Percentiles rank a stretch among this genome's conserved stretches.
Conservation (phyloP, 2,329 filamentous ascomycete genomes). For the Arthroderma sp. region DNA sequence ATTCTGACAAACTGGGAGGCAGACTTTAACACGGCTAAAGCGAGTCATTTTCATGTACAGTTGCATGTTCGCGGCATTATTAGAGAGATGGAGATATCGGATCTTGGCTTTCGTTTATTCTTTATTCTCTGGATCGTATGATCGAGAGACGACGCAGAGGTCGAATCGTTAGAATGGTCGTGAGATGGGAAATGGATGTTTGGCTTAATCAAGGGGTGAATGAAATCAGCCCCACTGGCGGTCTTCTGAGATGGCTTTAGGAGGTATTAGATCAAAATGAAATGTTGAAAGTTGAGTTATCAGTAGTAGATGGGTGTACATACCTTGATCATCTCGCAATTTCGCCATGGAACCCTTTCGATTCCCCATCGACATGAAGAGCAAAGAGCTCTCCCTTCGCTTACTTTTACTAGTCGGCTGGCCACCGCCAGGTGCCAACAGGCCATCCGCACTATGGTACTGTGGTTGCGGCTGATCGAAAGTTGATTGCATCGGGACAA, state of each 20-base stretch:
- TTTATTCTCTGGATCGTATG: background rate
- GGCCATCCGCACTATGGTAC: conserved; percentile 25
- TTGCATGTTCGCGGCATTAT: background rate
- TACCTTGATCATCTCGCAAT: conserved; percentile 12
- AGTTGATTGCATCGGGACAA: conserved; percentile 38
- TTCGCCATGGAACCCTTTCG: conserved; percentile 16
- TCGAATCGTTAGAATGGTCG: background rate
- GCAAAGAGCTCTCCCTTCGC: conserved; percentile 36
- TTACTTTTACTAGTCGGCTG: conserved; percentile 26
- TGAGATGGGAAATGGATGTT: background rate
- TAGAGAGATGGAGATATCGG: background rate
- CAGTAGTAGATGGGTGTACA: background rate
- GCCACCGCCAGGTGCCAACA: conserved; percentile 23
- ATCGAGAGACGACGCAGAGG: background rate
- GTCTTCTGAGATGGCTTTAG: background rate
- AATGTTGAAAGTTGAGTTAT: background rate
- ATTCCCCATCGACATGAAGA: conserved; percentile 30
- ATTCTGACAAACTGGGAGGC: background rate
- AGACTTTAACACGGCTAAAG: background rate
- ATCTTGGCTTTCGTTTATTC: background rate
- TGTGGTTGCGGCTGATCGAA: conserved; percentile 30
- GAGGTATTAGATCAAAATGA: background rate
- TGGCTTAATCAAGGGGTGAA: background rate
- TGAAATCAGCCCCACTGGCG: background rate
- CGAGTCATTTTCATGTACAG: background rate